phyloP scores from a whole-genome alignment of 192 early-diverging fungal genomes.

The Jimgerdemannia flammicorona region DNA sequence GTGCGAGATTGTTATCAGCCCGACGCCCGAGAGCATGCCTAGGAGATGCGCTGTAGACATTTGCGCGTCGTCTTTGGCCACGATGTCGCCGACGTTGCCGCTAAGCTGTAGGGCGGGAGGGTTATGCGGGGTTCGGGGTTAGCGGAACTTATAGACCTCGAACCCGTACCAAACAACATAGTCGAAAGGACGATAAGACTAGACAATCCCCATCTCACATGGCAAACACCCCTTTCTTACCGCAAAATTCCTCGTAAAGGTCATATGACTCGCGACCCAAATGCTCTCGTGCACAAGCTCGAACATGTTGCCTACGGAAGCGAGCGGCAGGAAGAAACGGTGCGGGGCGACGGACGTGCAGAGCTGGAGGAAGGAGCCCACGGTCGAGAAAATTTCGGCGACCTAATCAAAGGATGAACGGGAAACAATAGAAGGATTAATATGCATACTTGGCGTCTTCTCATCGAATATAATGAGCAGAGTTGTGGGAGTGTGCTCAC shows the following conservation, averaged over 20 bases:
- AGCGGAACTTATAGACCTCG: too few relatives aligned
- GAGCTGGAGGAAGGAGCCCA: constrained; percentile 57
- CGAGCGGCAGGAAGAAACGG: constrained; percentile 52
- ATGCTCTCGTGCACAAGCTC: constrained; percentile 62
- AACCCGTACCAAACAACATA: neutral
- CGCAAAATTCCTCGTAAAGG: constrained; percentile 66
- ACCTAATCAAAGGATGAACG: constrained; percentile 18
- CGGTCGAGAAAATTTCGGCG: constrained; percentile 51
- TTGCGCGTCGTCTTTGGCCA: constrained; percentile 71
- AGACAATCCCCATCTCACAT: constrained; percentile 2
- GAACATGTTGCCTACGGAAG: constrained; percentile 54
- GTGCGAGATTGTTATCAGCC: constrained; percentile 50
- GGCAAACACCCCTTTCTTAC: constrained; percentile 17
- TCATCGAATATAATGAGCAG: neutral
- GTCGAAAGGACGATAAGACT: neutral
- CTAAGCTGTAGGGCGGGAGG: constrained; percentile 25
- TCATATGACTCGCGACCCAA: constrained; percentile 67
- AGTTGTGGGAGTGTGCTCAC: constrained; percentile 17
- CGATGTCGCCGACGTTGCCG: constrained; percentile 71
- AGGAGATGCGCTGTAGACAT: constrained; percentile 62
- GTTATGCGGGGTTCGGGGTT: too few relatives aligned
- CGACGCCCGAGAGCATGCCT: constrained; percentile 57
- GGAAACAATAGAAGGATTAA: neutral
- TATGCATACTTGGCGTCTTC: neutral
- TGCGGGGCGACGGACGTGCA: constrained; percentile 48